Evolutionary conservation across 768 basidiomycete species (phyloP).

Genomic region (Rhodotorula kratochvilovae): DNA sequence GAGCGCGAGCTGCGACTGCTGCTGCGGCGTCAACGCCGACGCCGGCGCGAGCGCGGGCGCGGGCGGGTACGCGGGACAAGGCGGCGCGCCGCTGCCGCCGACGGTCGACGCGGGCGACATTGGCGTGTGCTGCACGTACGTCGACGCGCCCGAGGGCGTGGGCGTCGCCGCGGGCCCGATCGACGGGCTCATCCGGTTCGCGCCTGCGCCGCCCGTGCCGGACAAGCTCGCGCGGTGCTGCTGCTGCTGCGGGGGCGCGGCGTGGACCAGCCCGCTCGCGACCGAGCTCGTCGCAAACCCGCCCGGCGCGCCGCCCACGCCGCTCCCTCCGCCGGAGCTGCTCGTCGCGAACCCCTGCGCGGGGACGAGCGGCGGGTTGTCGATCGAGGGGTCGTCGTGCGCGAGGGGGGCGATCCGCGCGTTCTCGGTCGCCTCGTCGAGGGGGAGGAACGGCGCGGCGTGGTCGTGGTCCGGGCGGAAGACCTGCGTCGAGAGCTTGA

Average conservation of each 20-base stretch:
- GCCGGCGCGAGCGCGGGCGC: neutral
- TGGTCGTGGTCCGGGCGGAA: slow-evolving; percentile 19
- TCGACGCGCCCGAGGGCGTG: neutral
- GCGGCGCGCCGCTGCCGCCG: neutral
- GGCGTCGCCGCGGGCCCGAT: neutral
- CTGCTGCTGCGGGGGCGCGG: no score
- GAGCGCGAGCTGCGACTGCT: neutral
- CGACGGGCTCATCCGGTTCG: no score
- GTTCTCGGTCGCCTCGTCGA: slow-evolving; percentile 26
- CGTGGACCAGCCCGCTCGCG: no score
- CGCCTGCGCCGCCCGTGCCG: no score
- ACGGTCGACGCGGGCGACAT: no score
- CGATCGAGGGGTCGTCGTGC: slow-evolving; percentile 10
- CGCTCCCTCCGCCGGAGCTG: neutral
- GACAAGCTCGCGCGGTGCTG: neutral
- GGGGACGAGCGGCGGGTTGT: slow-evolving; percentile 18
- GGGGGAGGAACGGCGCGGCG: slow-evolving; percentile 13
- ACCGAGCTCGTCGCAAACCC: neutral
- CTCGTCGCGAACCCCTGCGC: neutral
- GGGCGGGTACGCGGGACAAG: neutral
- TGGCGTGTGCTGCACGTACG: neutral
- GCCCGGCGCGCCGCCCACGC: neutral
- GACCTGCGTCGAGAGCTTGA: neutral
- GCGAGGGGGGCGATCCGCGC: neutral
- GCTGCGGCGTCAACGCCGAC: neutral